These are phyloP conservation scores for Aspergillus sparsus DNA, from an alignment of 495 filamentous ascomycete genomes.

Conservation along the genomic window DNA sequence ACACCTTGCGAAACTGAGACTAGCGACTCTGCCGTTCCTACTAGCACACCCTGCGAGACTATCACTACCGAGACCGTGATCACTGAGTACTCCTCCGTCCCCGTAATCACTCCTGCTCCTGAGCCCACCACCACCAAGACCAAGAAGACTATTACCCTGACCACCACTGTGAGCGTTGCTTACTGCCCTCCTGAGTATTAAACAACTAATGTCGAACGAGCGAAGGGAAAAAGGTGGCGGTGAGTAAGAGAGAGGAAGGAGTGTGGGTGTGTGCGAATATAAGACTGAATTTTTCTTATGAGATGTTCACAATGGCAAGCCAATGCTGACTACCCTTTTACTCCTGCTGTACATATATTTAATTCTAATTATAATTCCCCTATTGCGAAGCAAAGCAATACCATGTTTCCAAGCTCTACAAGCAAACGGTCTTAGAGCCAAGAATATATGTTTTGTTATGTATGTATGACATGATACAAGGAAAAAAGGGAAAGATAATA, in stretches of 20 bases:
- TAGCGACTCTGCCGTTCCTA: no score
- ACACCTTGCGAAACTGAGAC: neutral
- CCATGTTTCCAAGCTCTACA: neutral
- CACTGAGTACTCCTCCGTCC: constrained; percentile 12
- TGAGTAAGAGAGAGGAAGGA: no score
- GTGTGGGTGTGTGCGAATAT: neutral
- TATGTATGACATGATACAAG: neutral
- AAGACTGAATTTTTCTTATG: constrained; percentile 11
- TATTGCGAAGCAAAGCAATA: constrained; percentile 7
- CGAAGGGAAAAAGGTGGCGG: no score
- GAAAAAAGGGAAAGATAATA: neutral
- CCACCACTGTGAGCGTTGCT: constrained; percentile 35
- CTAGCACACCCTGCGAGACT: constrained; percentile 22
- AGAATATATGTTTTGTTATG: neutral
- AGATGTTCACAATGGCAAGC: constrained; percentile 28
- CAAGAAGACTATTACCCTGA: constrained; percentile 29
- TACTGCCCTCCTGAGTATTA: constrained; percentile 33
- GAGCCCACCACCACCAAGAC: constrained; percentile 17
- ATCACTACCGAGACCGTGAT: constrained; percentile 21
- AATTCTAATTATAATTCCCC: constrained; percentile 36
- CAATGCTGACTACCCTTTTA: constrained; percentile 20
- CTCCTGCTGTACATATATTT: constrained; percentile 42
- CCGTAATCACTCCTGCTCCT: constrained; percentile 2
- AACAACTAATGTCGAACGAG: neutral
- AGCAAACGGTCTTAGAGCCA: neutral